Evolutionary conservation across 129 eudicot genomes (phyloP), one percentile per base, ranked within the genome.

Genomic region (Centaurea solstitialis): DNA sequence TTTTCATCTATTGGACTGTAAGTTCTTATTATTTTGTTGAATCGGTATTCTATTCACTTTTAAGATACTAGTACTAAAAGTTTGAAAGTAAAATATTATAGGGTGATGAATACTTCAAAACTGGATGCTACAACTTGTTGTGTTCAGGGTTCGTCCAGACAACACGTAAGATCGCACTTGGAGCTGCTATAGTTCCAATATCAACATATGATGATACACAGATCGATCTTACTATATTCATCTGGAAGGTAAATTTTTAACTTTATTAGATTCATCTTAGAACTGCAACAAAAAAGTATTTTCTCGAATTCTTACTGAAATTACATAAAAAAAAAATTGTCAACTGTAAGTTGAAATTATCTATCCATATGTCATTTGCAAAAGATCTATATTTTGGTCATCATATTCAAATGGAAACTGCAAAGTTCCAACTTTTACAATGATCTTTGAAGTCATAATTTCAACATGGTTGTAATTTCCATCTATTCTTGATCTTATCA

Each of bases 61-160:
- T 67, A 71, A 71, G 57, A 76, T 78, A 40, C 2, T 69, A 0
- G 65, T 68, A 39, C 10, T 71, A 28, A 70, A n/a, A 26, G 9
- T 38, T 43, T 80, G 17, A 39, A 24, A 43, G 30, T 35, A 67
- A 74, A 61, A 69, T 43, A 62, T 45, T 74, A 75, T 90, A 94
- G 97, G 87, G 85, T 10, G 90, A 90, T 84, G 97, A 91, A 0
- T 92, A 94, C 84, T 90, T 50, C 4, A 9, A 73, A 80, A 87
- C 96, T 0, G 98, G 96, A 45, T 94, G 97, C 81, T 92, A 94
- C 90, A 88, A 94, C 79, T 85, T 92, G 92, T 78, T 88, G 10
- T 94, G 98, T 90, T 88, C 95, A 9, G 97, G 98, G 4, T 92
- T 94, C 74, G 90, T 92, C 62, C 98, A 94, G 81, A 94, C 90